Percentiles rank a stretch among this genome's conserved stretches.
Evolutionary conservation across 2,329 filamentous ascomycete genomes (phyloP).

Genomic region (Fusarium sp.): DNA sequence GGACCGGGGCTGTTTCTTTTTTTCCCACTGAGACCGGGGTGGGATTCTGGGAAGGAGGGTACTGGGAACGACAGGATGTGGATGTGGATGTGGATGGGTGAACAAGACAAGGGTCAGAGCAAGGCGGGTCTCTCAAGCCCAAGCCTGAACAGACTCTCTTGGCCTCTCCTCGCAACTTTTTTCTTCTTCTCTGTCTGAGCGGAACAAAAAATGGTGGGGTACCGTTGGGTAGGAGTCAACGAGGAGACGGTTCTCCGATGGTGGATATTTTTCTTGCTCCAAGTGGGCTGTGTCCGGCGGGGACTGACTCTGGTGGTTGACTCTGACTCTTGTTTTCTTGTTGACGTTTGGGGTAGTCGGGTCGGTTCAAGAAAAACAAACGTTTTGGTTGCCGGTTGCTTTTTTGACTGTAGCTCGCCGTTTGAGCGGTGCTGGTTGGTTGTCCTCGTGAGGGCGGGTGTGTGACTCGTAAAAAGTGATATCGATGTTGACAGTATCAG

Average conservation of each 20-base stretch:
- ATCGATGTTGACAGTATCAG: constrained; percentile 3
- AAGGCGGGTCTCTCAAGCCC: constrained; percentile 21
- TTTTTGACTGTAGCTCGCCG: constrained; percentile 25
- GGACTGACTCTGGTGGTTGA: constrained; percentile 11
- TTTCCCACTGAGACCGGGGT: constrained; percentile 27
- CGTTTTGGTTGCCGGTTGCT: constrained; percentile 20
- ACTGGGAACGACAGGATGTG: neutral
- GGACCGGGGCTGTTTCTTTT: constrained; percentile 22
- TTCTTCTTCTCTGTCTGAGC: constrained; percentile 23
- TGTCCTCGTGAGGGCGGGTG: constrained; percentile 25
- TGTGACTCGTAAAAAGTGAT: constrained; percentile 39
- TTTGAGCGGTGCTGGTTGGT: constrained; percentile 29
- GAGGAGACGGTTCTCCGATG: constrained; percentile 20
- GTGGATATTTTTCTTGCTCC: constrained; percentile 23
- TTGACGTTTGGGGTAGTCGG: constrained; percentile 25
- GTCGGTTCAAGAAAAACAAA: constrained; percentile 30
- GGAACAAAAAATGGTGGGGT: constrained; percentile 27
- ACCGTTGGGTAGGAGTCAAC: constrained; percentile 36
- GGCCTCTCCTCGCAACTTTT: constrained; percentile 36
- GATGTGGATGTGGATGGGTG: constrained; percentile 17
- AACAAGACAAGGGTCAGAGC: constrained; percentile 24
- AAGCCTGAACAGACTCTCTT: constrained; percentile 13
- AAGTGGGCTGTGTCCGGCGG: constrained; percentile 30
- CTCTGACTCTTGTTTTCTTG: constrained; percentile 34
- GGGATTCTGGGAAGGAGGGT: constrained; percentile 12